A percentile compares a stretch with the other conserved stretches of the same genome.
Evolutionary conservation across 1,284 basidiomycete species (phyloP).

Genomic region (Chalciporus sp.): DNA sequence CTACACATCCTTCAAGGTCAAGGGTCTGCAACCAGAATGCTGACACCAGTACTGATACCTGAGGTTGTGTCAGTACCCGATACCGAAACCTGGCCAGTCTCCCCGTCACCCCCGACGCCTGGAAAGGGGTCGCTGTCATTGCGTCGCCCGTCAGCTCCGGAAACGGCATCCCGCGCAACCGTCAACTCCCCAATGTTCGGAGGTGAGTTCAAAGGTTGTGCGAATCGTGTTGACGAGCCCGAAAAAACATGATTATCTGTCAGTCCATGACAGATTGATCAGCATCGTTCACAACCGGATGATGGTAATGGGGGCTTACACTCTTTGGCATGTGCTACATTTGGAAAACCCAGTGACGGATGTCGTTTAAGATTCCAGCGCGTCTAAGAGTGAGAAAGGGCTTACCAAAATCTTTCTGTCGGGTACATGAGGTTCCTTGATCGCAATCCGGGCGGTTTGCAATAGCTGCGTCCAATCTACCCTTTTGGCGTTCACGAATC

Average conservation of each 20-base stretch:
- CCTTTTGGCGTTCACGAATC: conserved; percentile 71
- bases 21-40: not conserved
- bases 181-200: not conserved
- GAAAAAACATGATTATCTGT: conserved; percentile 54
- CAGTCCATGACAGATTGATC: conserved; percentile 7
- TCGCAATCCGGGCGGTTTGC: conserved; percentile 63
- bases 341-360: conserved; percentile 8
- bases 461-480: conserved; percentile 55
- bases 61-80: not conserved
- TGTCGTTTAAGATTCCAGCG: not conserved
- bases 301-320: conserved; percentile 46
- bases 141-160: conserved; percentile 3
- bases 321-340: conserved; percentile 66
- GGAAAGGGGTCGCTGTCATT: not conserved
- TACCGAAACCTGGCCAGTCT: not conserved
- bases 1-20: not conserved
- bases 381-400: conserved; percentile 9
- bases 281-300: not conserved
- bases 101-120: not conserved
- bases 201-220: conserved; percentile 8
- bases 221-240: not conserved
- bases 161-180: not conserved
- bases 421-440: conserved; percentile 54
- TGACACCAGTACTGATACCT: not conserved
- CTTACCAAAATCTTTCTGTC: conserved; percentile 67